Evolutionary conservation across 441 rosid genomes (phyloP), one percentile per base, ranked within the genome.

Genomic region (Populus hybrid): DNA sequence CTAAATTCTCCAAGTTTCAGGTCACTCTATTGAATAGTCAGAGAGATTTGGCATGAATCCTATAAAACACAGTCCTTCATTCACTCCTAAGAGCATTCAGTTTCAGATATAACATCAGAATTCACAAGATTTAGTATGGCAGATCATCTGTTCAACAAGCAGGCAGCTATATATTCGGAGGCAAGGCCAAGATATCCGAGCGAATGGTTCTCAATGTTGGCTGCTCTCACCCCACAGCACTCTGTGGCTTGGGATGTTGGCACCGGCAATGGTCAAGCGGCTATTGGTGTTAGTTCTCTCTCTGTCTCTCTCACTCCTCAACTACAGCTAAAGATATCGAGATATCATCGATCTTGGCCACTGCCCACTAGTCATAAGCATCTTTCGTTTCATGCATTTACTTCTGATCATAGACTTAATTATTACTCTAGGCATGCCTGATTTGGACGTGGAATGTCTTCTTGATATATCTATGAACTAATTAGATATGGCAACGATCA

Each of bases 261-360:
- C 76, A 72, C 97, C 28, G 91, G 93, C 66, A 91, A 86, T 36
- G 93, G 92, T 53, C 93, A 91, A 85, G 96, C 92, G 1, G 92
- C 94, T 74, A 67, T 87, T 65, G 85, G 86, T 50, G 93, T 90
- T 11, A 82, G 89, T 81, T 50, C 32, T 78, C 77, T 75, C 32
- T 38, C 42, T 38, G 11, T 59, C 74, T 79, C 75, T 71, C 24
- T 14, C 30, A 19, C 18, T 36, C 16, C 8, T n/a, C 42, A 5
- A 5, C 35, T 6, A 34, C 7, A 34, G 35, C 35, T 34, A 34
- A 34, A 9, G 42, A 7, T 9, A 9, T 38, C 2, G 42, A 38
- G 42, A 38, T 38, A 9, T 38, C 9, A 38, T 38, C 11, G 10
- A 38, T 38, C 42, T 38, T 38, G 42, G 42, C 42, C 42, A 38